Evolutionary conservation across 2,329 filamentous ascomycete species (phyloP), one percentile per base, ranked within the genome.

Genomic region (Penicillium freii): DNA sequence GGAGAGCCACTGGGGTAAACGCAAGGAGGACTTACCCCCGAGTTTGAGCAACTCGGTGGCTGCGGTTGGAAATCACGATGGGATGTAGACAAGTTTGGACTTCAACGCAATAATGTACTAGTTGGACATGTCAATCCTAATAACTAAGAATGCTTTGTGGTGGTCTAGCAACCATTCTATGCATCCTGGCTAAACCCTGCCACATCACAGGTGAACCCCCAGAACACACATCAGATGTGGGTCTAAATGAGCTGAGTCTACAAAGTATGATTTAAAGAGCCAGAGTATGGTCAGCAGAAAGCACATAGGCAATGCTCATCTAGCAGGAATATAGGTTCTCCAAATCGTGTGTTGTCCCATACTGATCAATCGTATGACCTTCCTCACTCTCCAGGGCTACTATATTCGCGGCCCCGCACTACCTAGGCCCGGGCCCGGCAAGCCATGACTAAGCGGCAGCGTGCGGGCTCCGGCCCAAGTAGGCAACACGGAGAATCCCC

Each of bases 1-100:
- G 34, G 87, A 89, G 72, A 88, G 86, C 67, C 61, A 67, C 0
- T 90, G 87, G 87, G 87, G 87, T 0, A 87, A 82, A 0, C 68
- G 70, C 6, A 71, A 80, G 17, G 74, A 78, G 57, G 86, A 89
- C 68, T 70, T 88, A 49, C 87, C 87, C 45, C 87, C 87, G 2
- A 68, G 64, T 56, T 25, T 66, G 42, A 66, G 63, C 39, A 62
- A 66, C 29, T 46, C 44, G 13, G 11, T 65, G 36, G 53, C 33
- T 53, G 47, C 40, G 33, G 31, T 19, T 54, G 56, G 51, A 45
- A 15, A 56, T 19, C 43, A 53, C 15, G 27, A 53, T 40, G 34
- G 29, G 11, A 42, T 36, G 11, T 57, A 53, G 29, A 29, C 19
- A 31, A 13, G 27, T 4, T 36, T 25, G 6, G 11, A 3, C 11